Evolutionary conservation across 1,139 yeast genomes (phyloP), one percentile per base, ranked within the genome.

Genomic region (Saccharomycopsis hybrid): DNA sequence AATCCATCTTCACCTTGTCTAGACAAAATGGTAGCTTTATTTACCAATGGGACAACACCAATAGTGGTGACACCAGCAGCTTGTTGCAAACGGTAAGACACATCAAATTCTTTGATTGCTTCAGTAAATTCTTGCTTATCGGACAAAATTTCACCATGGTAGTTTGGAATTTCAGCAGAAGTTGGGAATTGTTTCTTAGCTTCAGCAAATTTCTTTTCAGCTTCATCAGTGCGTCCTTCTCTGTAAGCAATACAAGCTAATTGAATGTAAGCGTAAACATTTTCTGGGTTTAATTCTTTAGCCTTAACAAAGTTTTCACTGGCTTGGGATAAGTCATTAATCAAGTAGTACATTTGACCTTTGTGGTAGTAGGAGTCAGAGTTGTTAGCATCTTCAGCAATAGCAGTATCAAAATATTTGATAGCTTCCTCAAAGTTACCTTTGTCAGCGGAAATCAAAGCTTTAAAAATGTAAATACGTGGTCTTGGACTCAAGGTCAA

Each of bases 331-430:
- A 85, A 79, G 59, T 88, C 86, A 56, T 83, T 84, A 56, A 87
- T 80, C 60, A 92, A 74, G 70, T 90, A 92, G 65, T 76, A 78
- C 65, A 90, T 77, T 76, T 94, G 99, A 59, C 96, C 98, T 64
- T 86, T 82, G 71, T 94, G 98, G 73, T 92, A 92, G 72, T 81
- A 87, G 58, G 85, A 79, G 64, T 94, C 96, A 38, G 95, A 80
- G 64, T 82, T 79, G 36, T 77, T 69, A 45, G 92, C 80, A 62
- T 86, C 83, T 58, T 85, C 65, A 55, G 74, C 72, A 57, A 82
- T 74, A 40, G 97, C 98, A 51, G 74, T 71, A 49, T 78, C 78
- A 62, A 92, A 89, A 66, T 85, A 89, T 50, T 72, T 68, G 55
- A 78, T 74, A 43, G 95, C 85, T 56, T 76, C 80, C 32, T 72